These are phyloP conservation scores for Scheffersomyces illinoinensis DNA, from an alignment of 1,139 yeast genomes.

Conservation along the genomic window DNA sequence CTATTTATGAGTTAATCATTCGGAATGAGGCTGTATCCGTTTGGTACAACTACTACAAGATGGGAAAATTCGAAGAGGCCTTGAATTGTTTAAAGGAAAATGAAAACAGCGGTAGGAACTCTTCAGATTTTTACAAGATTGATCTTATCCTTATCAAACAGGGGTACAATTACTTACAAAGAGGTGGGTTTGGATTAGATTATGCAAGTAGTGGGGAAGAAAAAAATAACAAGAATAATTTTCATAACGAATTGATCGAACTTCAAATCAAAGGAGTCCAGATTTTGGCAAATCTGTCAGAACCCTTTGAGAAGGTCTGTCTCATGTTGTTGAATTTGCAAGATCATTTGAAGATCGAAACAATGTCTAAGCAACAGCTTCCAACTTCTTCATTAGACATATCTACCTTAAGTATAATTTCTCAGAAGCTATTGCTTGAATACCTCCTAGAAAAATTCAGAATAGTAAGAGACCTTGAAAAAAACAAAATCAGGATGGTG, in stretches of 20 bases:
- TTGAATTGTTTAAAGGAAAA: conserved; percentile 41
- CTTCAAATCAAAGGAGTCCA: conserved; percentile 57
- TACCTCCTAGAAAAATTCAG: conserved; percentile 59
- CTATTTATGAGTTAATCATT: conserved; percentile 67
- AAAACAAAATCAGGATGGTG: conserved; percentile 52
- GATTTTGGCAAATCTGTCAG: conserved; percentile 62
- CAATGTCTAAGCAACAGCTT: background rate
- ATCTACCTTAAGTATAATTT: conserved; percentile 10
- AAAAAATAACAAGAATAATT: conserved; percentile 11
- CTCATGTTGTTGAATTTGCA: conserved; percentile 55
- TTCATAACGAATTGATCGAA: conserved; percentile 14
- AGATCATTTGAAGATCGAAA: conserved; percentile 3
- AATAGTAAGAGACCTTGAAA: conserved; percentile 33
- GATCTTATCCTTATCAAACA: conserved; percentile 63
- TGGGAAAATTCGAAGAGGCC: conserved; percentile 70
- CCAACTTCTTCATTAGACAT: background rate
- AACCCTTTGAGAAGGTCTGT: conserved; percentile 72
- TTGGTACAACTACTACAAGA: conserved; percentile 70
- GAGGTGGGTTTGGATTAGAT: conserved; percentile 43
- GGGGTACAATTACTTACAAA: conserved; percentile 57
- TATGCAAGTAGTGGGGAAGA: conserved; percentile 11
- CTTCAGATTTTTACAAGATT: conserved; percentile 16
- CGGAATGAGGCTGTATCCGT: conserved; percentile 71
- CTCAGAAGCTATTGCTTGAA: conserved; percentile 45
- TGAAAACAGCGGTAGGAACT: conserved; percentile 23